Conservation (phyloP, 2,329 filamentous ascomycete genomes). For the Fusarium abutilonis region DNA sequence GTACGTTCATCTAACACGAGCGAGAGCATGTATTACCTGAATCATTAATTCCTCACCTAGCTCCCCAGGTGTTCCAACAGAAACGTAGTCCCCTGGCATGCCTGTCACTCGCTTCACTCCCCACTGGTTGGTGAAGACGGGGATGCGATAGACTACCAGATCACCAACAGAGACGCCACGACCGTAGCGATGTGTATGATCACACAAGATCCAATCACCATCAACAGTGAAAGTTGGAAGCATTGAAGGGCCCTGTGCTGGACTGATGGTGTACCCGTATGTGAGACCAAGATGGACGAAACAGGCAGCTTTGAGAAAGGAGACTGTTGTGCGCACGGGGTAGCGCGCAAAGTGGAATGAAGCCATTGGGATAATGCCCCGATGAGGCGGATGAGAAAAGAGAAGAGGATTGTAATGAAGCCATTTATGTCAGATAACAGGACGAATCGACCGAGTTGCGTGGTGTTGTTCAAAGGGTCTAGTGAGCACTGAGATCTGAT, state of each 20-base stretch:
- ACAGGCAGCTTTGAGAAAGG: constrained; percentile 53
- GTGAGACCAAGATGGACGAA: constrained; percentile 59
- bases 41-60: constrained; percentile 65
- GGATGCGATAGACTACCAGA: constrained; percentile 81
- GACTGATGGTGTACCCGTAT: constrained; percentile 69
- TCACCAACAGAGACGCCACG: constrained; percentile 78
- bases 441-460: constrained; percentile 9
- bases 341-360: constrained; percentile 51
- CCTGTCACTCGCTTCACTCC: constrained; percentile 84
- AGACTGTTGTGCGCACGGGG: constrained; percentile 51
- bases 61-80: constrained; percentile 68
- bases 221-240: constrained; percentile 78
- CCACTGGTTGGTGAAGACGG: constrained; percentile 67
- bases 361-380: constrained; percentile 35
- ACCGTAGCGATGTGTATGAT: constrained; percentile 74
- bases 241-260: constrained; percentile 83
- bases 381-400: neutral
- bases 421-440: constrained; percentile 13
- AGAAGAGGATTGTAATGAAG: constrained; percentile 3
- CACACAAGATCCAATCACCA: constrained; percentile 75
- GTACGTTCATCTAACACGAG: neutral
- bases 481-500: constrained; percentile 25
- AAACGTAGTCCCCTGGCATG: constrained; percentile 79
- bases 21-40: constrained; percentile 59
- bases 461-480: constrained; percentile 19